These are phyloP conservation scores for Erythrophleum ivorense DNA, from an alignment of 331 rosid species.

Conservation along the genomic window DNA sequence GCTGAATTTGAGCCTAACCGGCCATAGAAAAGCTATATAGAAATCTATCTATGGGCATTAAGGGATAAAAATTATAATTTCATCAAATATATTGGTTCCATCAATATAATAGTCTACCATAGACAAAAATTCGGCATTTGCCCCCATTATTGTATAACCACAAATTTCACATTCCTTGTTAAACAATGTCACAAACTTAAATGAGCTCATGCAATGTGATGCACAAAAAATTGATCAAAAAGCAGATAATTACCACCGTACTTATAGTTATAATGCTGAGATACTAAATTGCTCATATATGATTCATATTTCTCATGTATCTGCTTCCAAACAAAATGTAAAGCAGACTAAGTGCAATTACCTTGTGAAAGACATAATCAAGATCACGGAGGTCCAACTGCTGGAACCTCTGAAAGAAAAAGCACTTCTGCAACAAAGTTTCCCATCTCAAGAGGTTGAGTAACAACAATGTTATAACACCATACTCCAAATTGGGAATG, in stretches of 20 bases:
- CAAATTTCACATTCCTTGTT: background rate
- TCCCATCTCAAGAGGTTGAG: constrained; percentile 49
- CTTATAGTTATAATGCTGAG: background rate
- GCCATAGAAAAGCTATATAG: constrained; percentile 21
- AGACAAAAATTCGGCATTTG: background rate
- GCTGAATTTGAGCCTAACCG: constrained; percentile 22
- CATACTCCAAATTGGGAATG: constrained; percentile 46
- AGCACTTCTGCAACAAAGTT: constrained; percentile 48
- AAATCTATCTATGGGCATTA: constrained; percentile 20
- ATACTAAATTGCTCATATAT: background rate
- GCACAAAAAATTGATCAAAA: background rate
- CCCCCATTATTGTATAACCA: background rate
- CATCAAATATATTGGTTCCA: constrained; percentile 2
- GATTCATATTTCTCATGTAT: constrained; percentile 8
- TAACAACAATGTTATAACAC: constrained; percentile 35
- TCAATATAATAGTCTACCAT: background rate
- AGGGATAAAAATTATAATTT: background rate
- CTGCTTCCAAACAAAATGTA: constrained; percentile 18
- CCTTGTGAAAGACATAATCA: constrained; percentile 56
- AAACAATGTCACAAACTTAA: background rate
- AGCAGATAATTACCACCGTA: background rate
- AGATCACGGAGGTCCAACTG: constrained; percentile 46
- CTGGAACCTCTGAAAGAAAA: constrained; percentile 53
- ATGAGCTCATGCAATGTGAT: background rate
- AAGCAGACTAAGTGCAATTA: constrained; percentile 45